Percentiles rank a stretch among this genome's conserved stretches.
These are phyloP conservation scores for Chlorella sp. DNA, from an alignment of 139 green algal genomes.

Conservation along the genomic window DNA sequence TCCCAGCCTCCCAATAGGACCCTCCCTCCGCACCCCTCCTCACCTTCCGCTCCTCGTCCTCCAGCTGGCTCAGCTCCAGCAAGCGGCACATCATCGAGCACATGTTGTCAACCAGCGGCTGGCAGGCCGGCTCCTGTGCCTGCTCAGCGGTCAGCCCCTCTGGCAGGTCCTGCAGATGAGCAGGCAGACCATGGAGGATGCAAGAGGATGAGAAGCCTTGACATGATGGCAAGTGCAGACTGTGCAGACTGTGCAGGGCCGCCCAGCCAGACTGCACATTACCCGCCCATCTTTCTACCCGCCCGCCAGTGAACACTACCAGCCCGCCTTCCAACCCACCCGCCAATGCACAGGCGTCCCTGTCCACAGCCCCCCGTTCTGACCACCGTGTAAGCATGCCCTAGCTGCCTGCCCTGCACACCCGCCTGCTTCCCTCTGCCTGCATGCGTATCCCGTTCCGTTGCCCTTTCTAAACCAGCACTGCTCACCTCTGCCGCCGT, in stretches of 20 bases:
- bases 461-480: background rate
- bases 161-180: background rate
- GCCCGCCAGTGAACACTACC: too few relatives aligned
- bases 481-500: background rate
- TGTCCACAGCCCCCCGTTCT: too few relatives aligned
- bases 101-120: background rate
- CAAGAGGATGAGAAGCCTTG: background rate
- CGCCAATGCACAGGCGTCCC: too few relatives aligned
- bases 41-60: background rate
- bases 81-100: background rate
- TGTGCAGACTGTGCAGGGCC: too few relatives aligned
- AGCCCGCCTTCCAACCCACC: too few relatives aligned
- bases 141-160: background rate
- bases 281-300: too few relatives aligned
- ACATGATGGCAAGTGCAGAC: too few relatives aligned
- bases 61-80: slow-evolving; percentile 5
- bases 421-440: background rate
- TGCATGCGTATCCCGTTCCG: background rate
- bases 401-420: background rate
- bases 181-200: background rate
- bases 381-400: too few relatives aligned
- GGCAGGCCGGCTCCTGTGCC: background rate
- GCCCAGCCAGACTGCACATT: too few relatives aligned
- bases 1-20: background rate
- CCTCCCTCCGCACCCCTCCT: too few relatives aligned